Evolutionary conservation across 352 stramenopile species (phyloP).

Genomic region (Phytopythium ostracodes): DNA sequence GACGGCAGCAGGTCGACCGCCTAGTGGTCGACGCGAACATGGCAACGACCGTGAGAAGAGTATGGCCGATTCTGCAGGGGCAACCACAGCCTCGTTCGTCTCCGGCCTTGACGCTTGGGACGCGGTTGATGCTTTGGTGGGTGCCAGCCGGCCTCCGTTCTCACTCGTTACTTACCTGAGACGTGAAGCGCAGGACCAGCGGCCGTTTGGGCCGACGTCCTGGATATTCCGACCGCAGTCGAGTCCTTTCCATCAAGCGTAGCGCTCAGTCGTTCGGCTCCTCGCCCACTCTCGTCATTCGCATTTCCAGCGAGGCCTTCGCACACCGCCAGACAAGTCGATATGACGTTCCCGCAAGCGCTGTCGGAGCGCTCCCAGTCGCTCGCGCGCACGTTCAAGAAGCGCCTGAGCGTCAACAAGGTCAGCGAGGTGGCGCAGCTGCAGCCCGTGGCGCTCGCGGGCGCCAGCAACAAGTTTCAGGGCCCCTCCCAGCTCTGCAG

Average conservation of each 20-base stretch:
- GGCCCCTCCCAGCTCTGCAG: constrained; percentile 33
- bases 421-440: constrained; percentile 22
- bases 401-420: constrained; percentile 14
- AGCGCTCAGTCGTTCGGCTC: too few species aligned
- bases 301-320: background rate
- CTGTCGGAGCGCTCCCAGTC: constrained; percentile 27
- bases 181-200: background rate
- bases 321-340: constrained; percentile 12
- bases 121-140: background rate
- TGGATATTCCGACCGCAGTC: too few species aligned
- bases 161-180: background rate
- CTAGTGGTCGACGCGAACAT: too few species aligned
- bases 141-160: background rate
- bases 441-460: constrained; percentile 27
- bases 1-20: too few species aligned
- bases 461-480: constrained; percentile 28
- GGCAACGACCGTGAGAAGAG: too few species aligned
- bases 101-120: too few species aligned
- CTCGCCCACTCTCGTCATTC: too few species aligned
- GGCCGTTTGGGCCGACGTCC: too few species aligned
- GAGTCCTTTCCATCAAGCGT: too few species aligned
- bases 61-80: background rate
- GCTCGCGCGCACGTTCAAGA: constrained; percentile 23
- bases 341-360: constrained; percentile 16
- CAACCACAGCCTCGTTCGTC: background rate